These are phyloP conservation scores for Castanopsis chinensis DNA, from an alignment of 306 rosid species.

Conservation along the genomic window DNA sequence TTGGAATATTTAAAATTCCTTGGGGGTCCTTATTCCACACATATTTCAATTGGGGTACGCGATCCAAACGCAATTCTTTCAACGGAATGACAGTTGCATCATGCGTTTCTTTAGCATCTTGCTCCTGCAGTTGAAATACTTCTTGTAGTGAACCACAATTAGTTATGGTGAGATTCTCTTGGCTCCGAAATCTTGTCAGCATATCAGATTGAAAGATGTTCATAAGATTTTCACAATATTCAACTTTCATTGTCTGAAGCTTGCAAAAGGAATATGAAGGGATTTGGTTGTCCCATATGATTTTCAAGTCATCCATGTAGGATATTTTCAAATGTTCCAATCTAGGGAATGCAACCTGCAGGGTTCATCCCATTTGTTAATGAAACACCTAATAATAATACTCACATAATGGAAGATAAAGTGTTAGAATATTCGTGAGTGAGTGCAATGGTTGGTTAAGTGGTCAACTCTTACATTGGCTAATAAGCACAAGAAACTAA, in stretches of 20 bases:
- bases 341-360: conserved; percentile 12
- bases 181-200: neutral
- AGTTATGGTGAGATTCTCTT: neutral
- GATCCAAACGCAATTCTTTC: neutral
- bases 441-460: no score
- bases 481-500: no score
- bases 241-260: neutral
- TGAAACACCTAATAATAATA: neutral
- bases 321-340: conserved; percentile 14
- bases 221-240: conserved; percentile 13
- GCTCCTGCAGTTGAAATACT: neutral
- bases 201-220: conserved; percentile 7
- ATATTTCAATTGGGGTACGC: conserved; percentile 3
- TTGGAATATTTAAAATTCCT: neutral
- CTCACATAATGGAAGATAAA: neutral
- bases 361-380: neutral
- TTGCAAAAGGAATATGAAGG: neutral
- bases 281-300: conserved; percentile 8
- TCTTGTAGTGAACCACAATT: conserved; percentile 2
- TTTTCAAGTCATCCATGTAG: neutral
- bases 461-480: no score
- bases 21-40: conserved; percentile 12
- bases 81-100: neutral
- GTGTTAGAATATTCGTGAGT: no score
- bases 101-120: no score